Evolutionary conservation across 1,284 basidiomycete species (phyloP).

Genomic region (Tilletia walkeri): DNA sequence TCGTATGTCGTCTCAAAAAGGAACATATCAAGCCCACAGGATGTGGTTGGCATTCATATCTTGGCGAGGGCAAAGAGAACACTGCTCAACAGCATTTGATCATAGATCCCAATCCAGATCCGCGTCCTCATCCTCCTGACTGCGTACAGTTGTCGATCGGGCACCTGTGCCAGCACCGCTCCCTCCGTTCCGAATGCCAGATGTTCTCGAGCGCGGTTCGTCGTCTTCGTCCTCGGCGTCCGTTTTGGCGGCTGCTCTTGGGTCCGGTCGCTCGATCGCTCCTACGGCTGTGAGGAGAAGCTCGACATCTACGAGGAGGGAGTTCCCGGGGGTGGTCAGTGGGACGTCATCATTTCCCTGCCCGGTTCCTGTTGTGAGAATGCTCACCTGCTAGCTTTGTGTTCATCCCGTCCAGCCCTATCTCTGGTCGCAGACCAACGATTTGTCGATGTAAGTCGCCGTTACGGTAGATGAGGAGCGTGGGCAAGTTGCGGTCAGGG

Average conservation of each 20-base stretch:
- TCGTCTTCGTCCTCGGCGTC: conserved; percentile 24
- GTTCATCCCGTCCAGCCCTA: conserved; percentile 63
- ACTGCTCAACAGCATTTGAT: background rate
- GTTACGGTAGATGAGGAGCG: conserved; percentile 85
- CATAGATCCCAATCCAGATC: conserved; percentile 53
- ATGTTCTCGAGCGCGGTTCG: conserved; percentile 17
- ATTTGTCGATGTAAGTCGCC: conserved; percentile 86
- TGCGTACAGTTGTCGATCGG: conserved; percentile 29
- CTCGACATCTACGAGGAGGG: conserved; percentile 41
- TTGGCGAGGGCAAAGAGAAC: too few relatives aligned
- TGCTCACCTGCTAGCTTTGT: conserved; percentile 75
- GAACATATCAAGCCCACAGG: too few relatives aligned
- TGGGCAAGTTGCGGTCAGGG: conserved; percentile 85
- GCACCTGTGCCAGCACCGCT: conserved; percentile 24
- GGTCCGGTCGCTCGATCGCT: conserved; percentile 37
- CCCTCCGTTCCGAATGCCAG: conserved; percentile 21
- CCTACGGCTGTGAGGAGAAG: conserved; percentile 49
- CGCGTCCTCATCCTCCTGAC: conserved; percentile 49
- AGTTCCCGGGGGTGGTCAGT: too few relatives aligned
- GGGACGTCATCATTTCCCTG: too few relatives aligned
- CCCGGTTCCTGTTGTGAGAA: background rate
- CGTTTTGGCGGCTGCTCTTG: conserved; percentile 23
- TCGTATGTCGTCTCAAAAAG: too few relatives aligned
- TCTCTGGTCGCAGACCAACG: conserved; percentile 70
- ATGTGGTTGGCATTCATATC: too few relatives aligned